A percentile compares a stretch with the other conserved stretches of the same genome.
Evolutionary conservation across 148 eudicot genomes (phyloP).

Genomic region (Persicaria tinctoria): DNA sequence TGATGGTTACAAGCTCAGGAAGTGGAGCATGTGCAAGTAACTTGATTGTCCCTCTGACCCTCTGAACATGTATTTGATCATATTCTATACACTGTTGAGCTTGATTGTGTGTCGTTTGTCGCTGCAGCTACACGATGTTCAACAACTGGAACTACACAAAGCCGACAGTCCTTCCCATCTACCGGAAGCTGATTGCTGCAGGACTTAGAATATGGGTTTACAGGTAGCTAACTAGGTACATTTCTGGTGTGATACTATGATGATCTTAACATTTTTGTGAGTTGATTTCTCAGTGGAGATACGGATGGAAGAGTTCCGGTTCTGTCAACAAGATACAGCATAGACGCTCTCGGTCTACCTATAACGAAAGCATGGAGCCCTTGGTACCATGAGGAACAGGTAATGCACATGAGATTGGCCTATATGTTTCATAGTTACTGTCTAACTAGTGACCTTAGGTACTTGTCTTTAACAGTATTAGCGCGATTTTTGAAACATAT

Average conservation of each 20-base stretch:
- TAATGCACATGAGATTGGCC: too few species aligned
- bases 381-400: constrained; percentile 76
- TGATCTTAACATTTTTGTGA: not conserved
- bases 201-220: constrained; percentile 61
- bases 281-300: constrained; percentile 57
- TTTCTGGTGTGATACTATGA: not conserved
- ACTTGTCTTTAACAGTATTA: too few species aligned
- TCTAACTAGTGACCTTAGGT: too few species aligned
- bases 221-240: too few species aligned
- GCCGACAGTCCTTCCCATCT: constrained; percentile 77
- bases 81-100: not conserved
- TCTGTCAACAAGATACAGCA: constrained; percentile 81
- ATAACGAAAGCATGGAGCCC: constrained; percentile 82
- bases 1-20: constrained; percentile 42
- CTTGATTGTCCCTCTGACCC: not conserved
- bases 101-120: not conserved
- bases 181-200: constrained; percentile 68
- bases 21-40: constrained; percentile 95
- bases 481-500: too few species aligned
- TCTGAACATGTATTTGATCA: not conserved
- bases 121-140: constrained; percentile 54
- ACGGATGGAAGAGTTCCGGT: constrained; percentile 98
- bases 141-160: constrained; percentile 50
- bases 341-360: constrained; percentile 57
- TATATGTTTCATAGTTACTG: too few species aligned